A percentile compares a stretch with the other conserved stretches of the same genome.
phyloP scores from a whole-genome alignment of 2,329 filamentous ascomycete genomes.

The Fusarium floridanum region DNA sequence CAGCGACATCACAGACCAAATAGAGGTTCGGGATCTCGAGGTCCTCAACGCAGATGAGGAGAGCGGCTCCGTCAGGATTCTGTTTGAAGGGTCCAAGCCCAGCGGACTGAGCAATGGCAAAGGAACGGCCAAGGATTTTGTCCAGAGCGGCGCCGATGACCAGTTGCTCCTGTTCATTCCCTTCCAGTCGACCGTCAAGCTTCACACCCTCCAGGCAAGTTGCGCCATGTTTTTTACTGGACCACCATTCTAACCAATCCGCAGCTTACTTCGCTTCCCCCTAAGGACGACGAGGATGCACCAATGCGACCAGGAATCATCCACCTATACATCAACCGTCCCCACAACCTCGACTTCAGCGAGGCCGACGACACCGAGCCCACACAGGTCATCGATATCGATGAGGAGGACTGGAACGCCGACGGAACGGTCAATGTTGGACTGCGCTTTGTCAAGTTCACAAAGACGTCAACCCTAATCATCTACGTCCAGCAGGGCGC shows the following conservation, averaged over 20 bases:
- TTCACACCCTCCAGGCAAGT: slow-evolving; percentile 81
- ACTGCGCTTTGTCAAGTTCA: slow-evolving; percentile 96
- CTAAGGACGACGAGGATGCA: slow-evolving; percentile 77
- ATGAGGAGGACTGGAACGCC: slow-evolving; percentile 83
- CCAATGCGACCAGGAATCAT: slow-evolving; percentile 86
- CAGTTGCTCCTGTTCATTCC: slow-evolving; percentile 94
- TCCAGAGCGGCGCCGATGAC: slow-evolving; percentile 97
- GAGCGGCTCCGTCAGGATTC: slow-evolving; percentile 76
- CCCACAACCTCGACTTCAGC: slow-evolving; percentile 93
- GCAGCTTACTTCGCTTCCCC: slow-evolving; percentile 86
- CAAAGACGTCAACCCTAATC: slow-evolving; percentile 88
- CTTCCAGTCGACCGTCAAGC: slow-evolving; percentile 88
- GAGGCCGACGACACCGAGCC: slow-evolving; percentile 89
- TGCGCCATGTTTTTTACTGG: neutral
- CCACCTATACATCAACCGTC: slow-evolving; percentile 87
- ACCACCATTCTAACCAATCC: slow-evolving; percentile 47
- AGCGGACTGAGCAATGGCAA: slow-evolving; percentile 71
- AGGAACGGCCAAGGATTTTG: slow-evolving; percentile 76
- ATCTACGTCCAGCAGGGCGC: slow-evolving; percentile 91
- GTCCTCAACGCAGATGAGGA: slow-evolving; percentile 88
- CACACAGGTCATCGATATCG: slow-evolving; percentile 83
- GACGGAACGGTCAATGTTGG: slow-evolving; percentile 79
- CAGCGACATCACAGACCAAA: slow-evolving; percentile 82
- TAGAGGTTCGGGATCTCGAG: slow-evolving; percentile 85
- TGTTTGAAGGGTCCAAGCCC: slow-evolving; percentile 80